Percentiles rank a stretch among this genome's conserved stretches.
phyloP scores from a whole-genome alignment of 139 green algal species.

The Tetratostichococcus sp. region DNA sequence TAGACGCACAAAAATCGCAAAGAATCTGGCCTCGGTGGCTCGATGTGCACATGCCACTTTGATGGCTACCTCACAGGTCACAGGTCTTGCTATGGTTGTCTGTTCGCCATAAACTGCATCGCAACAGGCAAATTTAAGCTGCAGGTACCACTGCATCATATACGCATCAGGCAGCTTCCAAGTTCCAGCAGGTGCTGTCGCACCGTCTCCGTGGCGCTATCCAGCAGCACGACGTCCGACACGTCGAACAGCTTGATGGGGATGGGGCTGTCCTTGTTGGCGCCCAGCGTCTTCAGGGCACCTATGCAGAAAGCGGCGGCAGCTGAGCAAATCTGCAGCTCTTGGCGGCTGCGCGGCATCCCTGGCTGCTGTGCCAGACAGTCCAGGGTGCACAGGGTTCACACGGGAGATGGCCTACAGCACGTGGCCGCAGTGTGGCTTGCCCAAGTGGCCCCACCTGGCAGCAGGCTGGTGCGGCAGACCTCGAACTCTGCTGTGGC shows the following conservation, averaged over 20 bases:
- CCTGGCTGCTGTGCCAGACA: too few relatives aligned
- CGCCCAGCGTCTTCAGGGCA: slow-evolving; percentile 91
- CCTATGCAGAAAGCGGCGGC: slow-evolving; percentile 21
- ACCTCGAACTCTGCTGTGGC: slow-evolving; percentile 93
- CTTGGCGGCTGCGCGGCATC: not conserved
- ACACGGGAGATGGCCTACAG: too few relatives aligned
- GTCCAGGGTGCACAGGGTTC: not conserved
- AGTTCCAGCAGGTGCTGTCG: too few relatives aligned
- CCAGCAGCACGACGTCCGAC: slow-evolving; percentile 75
- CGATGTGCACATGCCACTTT: too few relatives aligned
- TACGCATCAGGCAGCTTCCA: too few relatives aligned
- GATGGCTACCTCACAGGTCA: too few relatives aligned
- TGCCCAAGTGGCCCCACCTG: too few relatives aligned
- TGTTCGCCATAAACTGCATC: not conserved
- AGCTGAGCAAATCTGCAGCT: slow-evolving; percentile 50
- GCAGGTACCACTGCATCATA: too few relatives aligned
- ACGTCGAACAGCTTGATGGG: slow-evolving; percentile 95
- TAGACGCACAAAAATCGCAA: slow-evolving; percentile 48
- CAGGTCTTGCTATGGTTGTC: slow-evolving; percentile 6
- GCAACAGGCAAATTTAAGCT: not conserved
- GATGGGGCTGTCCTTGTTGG: slow-evolving; percentile 89
- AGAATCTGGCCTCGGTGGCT: too few relatives aligned
- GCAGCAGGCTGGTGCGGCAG: slow-evolving; percentile 51
- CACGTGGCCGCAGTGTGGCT: too few relatives aligned
- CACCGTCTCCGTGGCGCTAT: not conserved